Percentiles rank a stretch among this genome's conserved stretches.
phyloP scores from a whole-genome alignment of 1,284 basidiomycete genomes.

The Vanrija humicola region DNA sequence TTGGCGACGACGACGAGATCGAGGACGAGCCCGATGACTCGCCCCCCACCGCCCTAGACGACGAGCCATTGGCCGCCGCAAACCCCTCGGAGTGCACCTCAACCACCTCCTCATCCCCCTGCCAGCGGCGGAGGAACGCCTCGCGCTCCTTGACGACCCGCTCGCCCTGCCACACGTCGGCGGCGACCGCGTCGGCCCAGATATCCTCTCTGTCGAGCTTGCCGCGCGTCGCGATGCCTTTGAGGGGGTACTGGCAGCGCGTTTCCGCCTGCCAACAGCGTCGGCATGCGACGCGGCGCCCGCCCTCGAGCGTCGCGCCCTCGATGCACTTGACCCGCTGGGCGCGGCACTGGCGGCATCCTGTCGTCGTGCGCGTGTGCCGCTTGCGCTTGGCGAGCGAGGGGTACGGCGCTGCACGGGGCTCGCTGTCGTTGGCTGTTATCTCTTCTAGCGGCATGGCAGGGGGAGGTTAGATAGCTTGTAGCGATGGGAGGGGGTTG shows the following conservation, averaged over 20 bases:
- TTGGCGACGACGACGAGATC: too few relatives aligned
- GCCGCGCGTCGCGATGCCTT: conserved; percentile 3
- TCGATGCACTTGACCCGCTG: conserved; percentile 22
- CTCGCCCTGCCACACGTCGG: conserved; percentile 8
- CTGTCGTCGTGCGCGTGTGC: conserved; percentile 15
- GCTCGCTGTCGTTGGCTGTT: too few relatives aligned
- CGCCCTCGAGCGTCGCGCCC: conserved; percentile 1
- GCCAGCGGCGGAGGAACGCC: too few relatives aligned
- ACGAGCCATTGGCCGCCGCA: too few relatives aligned
- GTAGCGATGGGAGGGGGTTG: too few relatives aligned
- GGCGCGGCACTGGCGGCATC: conserved; percentile 15
- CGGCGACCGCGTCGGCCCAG: conserved; percentile 12
- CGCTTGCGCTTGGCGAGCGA: conserved; percentile 5
- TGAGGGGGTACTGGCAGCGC: conserved; percentile 17
- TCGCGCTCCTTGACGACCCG: not conserved
- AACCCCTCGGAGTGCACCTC: too few relatives aligned
- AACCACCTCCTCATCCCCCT: too few relatives aligned
- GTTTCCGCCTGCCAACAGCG: conserved; percentile 19
- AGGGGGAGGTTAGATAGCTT: too few relatives aligned
- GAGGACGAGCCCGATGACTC: too few relatives aligned
- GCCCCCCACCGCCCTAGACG: too few relatives aligned
- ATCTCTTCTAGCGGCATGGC: too few relatives aligned
- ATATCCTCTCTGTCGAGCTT: conserved; percentile 6
- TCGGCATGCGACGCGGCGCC: conserved; percentile 14
- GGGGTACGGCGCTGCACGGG: too few relatives aligned